These are phyloP conservation scores for Coffea eugenioides DNA, from an alignment of 257 asterid species.

Conservation along the genomic window DNA sequence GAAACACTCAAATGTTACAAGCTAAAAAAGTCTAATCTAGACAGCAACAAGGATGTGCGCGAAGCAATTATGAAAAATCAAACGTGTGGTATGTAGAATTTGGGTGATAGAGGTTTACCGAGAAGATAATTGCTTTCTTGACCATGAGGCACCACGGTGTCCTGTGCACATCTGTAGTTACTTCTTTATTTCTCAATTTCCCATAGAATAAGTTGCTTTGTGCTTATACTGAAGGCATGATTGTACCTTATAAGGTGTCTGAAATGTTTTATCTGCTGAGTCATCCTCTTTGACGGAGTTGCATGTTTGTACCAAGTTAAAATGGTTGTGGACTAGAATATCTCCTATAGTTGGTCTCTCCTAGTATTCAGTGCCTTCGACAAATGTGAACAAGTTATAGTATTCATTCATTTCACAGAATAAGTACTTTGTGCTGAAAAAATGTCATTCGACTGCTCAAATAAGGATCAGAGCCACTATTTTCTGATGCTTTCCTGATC, in stretches of 20 bases:
- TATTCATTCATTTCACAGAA: not conserved
- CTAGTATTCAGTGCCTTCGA: not conserved
- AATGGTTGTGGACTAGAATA: not conserved
- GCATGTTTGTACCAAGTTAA: not conserved
- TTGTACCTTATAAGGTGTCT: not conserved
- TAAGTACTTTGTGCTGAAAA: not conserved
- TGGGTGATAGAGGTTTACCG: not conserved
- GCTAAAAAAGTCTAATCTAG: not conserved
- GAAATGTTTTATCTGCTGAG: not conserved
- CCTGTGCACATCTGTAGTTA: not conserved
- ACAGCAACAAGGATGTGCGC: not conserved
- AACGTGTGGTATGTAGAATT: not conserved
- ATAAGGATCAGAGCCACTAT: not conserved
- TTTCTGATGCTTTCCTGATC: not conserved
- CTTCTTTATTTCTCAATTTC: not conserved
- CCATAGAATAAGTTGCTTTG: not conserved
- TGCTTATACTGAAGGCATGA: not conserved
- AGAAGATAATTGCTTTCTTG: not conserved
- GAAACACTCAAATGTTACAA: not conserved
- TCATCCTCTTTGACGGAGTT: not conserved
- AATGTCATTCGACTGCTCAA: not conserved
- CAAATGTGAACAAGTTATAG: not conserved
- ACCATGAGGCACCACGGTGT: not conserved
- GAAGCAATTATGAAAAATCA: not conserved
- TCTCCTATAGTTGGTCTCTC: not conserved